These are phyloP conservation scores for Leccinum subrobustum DNA, from an alignment of 1,284 basidiomycete species.

Conservation along the genomic window DNA sequence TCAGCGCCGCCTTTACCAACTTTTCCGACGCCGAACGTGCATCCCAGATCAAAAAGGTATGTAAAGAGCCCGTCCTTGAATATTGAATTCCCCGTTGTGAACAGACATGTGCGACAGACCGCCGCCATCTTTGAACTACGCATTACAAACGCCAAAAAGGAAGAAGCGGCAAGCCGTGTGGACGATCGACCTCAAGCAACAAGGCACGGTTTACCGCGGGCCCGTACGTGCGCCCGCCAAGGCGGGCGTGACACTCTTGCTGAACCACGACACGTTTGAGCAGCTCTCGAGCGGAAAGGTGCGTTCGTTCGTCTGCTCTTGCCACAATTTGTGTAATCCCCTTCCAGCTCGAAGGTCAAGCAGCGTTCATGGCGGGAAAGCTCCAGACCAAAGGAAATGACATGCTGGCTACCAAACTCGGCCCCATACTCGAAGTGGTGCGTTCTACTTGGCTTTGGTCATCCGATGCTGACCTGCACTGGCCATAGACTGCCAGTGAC, in stretches of 20 bases:
- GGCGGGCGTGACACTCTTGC: conserved; percentile 73
- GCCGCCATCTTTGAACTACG: conserved; percentile 91
- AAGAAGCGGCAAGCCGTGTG: conserved; percentile 63
- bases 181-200: conserved; percentile 98
- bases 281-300: conserved; percentile 73
- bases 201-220: conserved; percentile 80
- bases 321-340: background rate
- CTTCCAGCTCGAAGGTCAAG: conserved; percentile 66
- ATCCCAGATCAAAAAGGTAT: conserved; percentile 83
- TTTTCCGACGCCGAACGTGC: conserved; percentile 77
- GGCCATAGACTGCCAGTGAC: conserved; percentile 32
- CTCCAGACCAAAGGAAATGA: conserved; percentile 85
- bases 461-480: background rate
- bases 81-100: background rate
- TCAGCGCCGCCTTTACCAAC: conserved; percentile 61
- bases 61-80: background rate
- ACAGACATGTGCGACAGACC: conserved; percentile 50
- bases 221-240: conserved; percentile 67
- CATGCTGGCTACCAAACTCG: conserved; percentile 89
- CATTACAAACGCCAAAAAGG: conserved; percentile 75
- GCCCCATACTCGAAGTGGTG: conserved; percentile 72
- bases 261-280: conserved; percentile 69
- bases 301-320: background rate
- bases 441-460: conserved; percentile 16
- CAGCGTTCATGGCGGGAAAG: conserved; percentile 92